Evolutionary conservation across 2,329 filamentous ascomycete genomes (phyloP), one percentile per base, ranked within the genome.

Genomic region (Leptodontidium sp.): DNA sequence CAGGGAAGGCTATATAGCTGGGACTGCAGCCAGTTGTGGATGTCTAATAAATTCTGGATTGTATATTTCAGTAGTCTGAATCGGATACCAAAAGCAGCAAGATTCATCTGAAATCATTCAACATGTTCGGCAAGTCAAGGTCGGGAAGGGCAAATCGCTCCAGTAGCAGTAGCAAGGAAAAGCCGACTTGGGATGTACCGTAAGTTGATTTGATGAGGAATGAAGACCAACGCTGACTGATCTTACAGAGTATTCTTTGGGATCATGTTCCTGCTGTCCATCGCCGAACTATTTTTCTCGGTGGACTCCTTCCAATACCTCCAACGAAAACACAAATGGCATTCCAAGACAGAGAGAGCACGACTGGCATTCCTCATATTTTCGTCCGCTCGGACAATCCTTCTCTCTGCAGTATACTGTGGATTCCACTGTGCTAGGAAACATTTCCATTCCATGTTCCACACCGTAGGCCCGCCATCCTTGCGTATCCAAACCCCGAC

Each of bases 271-370:
- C 64, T 68, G 24, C 68, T 73, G 32, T 66, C 70, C 3, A 72
- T 72, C 24, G 67, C 64, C 35, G 71, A 72, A 49, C 50, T 72
- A 5, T 68, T 67, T 64, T 70, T 73, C 64, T 71, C 58, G 17
- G 59, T 72, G 24, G 70, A 71, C 47, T 70, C 68, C 26, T 72
- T 71, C 67, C 64, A 71, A 55, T 71, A 72, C 59, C 66, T 73
- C 12, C 67, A 73, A 63, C 66, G 67, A 43, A 73, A 66, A n/a
- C 68, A 73, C 26, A 71, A 64, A 15, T 73, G 66, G 70, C 58
- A 64, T 43, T 70, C 70, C 2, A 67, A 50, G 24, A 71, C 61
- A 15, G 71, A 72, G 53, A 57, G 62, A 38, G 52, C 59, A 12
- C 58, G 70, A 11, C 49, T 71, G 15, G 70, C 35, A 5, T 70